These are phyloP conservation scores for Syzygium grande DNA, from an alignment of 345 rosid genomes.

Conservation along the genomic window DNA sequence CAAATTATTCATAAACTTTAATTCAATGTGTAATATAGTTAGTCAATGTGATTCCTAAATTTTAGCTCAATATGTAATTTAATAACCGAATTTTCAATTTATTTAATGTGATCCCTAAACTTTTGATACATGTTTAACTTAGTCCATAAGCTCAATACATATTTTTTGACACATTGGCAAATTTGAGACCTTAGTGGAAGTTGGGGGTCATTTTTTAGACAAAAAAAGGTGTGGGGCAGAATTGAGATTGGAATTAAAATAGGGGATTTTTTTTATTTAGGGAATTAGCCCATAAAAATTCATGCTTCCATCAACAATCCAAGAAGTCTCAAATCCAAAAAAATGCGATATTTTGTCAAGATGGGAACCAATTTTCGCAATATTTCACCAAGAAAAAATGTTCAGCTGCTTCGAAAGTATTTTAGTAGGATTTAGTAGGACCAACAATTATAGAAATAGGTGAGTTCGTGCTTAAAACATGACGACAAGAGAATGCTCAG, in stretches of 20 bases:
- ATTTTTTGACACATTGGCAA: fast-evolving
- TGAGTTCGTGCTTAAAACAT: not conserved
- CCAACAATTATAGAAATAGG: not conserved
- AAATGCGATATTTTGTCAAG: not conserved
- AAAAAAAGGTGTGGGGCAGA: too few species aligned
- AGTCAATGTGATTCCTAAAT: too few species aligned
- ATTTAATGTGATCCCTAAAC: too few species aligned
- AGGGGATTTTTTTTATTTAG: too few species aligned
- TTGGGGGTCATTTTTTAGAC: not conserved
- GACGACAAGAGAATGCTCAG: not conserved
- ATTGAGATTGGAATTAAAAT: too few species aligned
- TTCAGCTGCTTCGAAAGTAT: not conserved
- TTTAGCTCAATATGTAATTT: too few species aligned
- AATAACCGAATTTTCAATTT: too few species aligned
- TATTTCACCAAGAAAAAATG: not conserved
- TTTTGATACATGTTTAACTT: too few species aligned
- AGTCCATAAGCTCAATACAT: too few species aligned
- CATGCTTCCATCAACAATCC: not conserved
- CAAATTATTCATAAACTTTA: too few species aligned
- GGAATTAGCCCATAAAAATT: too few species aligned
- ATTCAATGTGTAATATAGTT: too few species aligned
- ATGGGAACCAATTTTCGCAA: not conserved
- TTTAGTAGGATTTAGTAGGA: not conserved
- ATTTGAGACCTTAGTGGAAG: not conserved
- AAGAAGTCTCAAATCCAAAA: not conserved